Evolutionary conservation across 441 rosid genomes (phyloP).

Genomic region (Metrosideros polymorpha): DNA sequence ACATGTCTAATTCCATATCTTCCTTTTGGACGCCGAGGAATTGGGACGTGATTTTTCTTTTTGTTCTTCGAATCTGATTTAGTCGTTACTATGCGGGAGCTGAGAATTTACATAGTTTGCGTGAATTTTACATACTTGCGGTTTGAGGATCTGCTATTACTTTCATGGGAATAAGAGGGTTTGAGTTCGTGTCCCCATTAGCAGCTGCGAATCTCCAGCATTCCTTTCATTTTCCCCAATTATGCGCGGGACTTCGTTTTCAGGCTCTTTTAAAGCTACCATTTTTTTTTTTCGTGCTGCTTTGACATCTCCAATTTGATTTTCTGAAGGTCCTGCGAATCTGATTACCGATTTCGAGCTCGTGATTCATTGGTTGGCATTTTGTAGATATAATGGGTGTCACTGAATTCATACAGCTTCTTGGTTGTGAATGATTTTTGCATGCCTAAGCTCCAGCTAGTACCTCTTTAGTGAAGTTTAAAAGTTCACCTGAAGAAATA

Average conservation of each 20-base stretch:
- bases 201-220: background rate
- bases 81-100: background rate
- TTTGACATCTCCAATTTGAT: background rate
- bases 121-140: background rate
- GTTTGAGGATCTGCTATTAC: background rate
- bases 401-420: background rate
- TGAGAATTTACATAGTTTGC: background rate
- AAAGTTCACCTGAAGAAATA: background rate
- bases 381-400: background rate
- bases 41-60: background rate
- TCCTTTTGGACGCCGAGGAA: background rate
- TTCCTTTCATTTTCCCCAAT: background rate
- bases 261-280: background rate
- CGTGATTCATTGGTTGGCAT: background rate
- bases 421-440: background rate
- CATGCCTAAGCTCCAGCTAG: background rate
- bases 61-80: background rate
- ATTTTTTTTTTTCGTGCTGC: background rate
- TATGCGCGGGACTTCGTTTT: background rate
- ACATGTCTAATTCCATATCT: background rate
- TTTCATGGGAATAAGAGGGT: background rate
- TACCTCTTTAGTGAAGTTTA: background rate
- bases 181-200: background rate
- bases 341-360: background rate
- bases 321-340: background rate